Evolutionary conservation across 768 basidiomycete genomes (phyloP).

Genomic region (Neoboletus magnificus): DNA sequence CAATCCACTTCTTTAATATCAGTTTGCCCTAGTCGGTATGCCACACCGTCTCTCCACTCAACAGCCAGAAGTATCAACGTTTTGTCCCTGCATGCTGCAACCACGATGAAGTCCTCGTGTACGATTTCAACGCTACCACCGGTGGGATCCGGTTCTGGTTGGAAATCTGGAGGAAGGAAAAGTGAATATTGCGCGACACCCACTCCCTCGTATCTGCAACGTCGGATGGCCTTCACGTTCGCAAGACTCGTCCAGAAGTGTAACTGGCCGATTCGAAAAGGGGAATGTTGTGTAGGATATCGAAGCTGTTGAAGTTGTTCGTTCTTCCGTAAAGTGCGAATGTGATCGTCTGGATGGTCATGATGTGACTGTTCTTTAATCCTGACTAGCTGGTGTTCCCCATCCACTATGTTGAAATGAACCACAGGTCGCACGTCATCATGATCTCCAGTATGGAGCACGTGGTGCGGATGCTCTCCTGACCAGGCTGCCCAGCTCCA

Average conservation of each 20-base stretch:
- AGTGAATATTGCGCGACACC: not conserved
- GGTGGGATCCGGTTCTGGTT: not conserved
- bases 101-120: constrained; percentile 7
- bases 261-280: not conserved
- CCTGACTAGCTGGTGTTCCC: not conserved
- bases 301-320: not conserved
- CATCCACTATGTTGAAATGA: constrained; percentile 5
- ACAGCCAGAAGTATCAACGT: constrained; percentile 6
- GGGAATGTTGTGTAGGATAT: not conserved
- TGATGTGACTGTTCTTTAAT: not conserved
- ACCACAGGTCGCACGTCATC: not conserved
- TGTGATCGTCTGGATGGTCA: not conserved
- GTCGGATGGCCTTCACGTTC: not conserved
- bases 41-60: constrained; percentile 13
- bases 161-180: not conserved
- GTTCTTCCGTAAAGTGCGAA: not conserved
- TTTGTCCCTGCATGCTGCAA: not conserved
- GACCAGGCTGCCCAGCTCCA: constrained; percentile 17
- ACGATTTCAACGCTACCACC: not conserved
- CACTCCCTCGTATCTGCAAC: rapidly evolving
- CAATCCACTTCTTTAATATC: not conserved
- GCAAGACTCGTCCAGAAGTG: constrained; percentile 15
- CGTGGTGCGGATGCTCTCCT: not conserved
- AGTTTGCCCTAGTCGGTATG: constrained; percentile 7
- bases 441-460: not conserved